A percentile compares a stretch with the other conserved stretches of the same genome.
Evolutionary conservation across 176 grass and related monocot species (phyloP).

Genomic region (Triticum aestivum): DNA sequence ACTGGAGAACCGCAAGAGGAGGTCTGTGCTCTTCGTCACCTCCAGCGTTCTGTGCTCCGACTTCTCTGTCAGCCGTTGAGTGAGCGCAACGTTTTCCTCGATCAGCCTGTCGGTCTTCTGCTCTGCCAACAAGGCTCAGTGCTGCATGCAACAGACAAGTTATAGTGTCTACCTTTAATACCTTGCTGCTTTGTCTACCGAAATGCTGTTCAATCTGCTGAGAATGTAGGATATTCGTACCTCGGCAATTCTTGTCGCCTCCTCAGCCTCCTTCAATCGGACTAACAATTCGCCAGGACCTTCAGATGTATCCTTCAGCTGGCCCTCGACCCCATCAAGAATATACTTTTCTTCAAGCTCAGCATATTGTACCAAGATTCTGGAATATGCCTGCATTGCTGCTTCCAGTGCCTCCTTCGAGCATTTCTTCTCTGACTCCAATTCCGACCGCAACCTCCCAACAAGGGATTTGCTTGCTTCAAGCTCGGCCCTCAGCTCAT

Average conservation of each 20-base stretch:
- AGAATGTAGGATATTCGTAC: constrained; percentile 38
- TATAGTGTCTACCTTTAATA: not conserved
- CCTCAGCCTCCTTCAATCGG: constrained; percentile 80
- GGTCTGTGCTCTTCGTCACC: constrained; percentile 72
- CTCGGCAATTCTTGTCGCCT: constrained; percentile 51
- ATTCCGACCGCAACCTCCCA: constrained; percentile 50
- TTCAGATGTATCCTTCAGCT: constrained; percentile 80
- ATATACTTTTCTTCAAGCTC: constrained; percentile 94
- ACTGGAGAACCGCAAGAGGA: constrained; percentile 73
- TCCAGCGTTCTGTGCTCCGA: constrained; percentile 38
- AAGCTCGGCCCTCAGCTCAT: constrained; percentile 84
- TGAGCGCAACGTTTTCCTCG: constrained; percentile 62
- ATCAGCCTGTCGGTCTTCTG: constrained; percentile 73
- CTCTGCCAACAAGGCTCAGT: constrained; percentile 54
- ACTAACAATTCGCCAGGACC: constrained; percentile 81
- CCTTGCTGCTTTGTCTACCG: no score
- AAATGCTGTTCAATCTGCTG: not conserved
- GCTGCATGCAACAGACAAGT: constrained; percentile 38
- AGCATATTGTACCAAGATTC: constrained; percentile 85
- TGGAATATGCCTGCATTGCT: constrained; percentile 81
- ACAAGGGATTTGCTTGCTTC: constrained; percentile 52
- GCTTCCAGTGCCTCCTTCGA: constrained; percentile 86
- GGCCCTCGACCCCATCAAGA: constrained; percentile 73
- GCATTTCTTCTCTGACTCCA: constrained; percentile 83
- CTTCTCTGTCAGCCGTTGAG: constrained; percentile 38